Percentiles rank a stretch among this genome's conserved stretches.
These are phyloP conservation scores for Tephrocybe sp. DNA, from an alignment of 768 basidiomycete genomes.

Conservation along the genomic window DNA sequence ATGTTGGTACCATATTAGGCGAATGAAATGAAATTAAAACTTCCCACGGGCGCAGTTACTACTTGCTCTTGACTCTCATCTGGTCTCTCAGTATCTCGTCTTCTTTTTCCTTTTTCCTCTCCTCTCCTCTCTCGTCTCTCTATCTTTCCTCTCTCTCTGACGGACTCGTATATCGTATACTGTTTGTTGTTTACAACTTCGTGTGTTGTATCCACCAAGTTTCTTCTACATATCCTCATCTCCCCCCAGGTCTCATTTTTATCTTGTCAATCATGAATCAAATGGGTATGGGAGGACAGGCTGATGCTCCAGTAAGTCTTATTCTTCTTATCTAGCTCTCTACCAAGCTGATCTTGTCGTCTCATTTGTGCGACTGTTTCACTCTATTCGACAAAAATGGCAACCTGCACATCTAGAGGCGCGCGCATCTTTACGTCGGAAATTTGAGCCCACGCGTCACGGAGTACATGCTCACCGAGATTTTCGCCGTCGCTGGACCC, in stretches of 20 bases:
- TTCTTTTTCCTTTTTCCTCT: conserved; percentile 43
- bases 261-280: conserved; percentile 71
- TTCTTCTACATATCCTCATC: conserved; percentile 14
- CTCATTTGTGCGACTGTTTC: conserved; percentile 19
- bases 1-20: conserved; percentile 18
- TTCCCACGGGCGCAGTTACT: conserved; percentile 36
- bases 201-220: conserved; percentile 28
- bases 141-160: conserved; percentile 46
- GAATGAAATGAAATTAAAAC: conserved; percentile 27
- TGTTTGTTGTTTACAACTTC: conserved; percentile 52
- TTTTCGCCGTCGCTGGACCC: conserved; percentile 93
- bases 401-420: conserved; percentile 48
- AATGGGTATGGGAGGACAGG: conserved; percentile 66
- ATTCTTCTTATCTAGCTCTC: conserved; percentile 16
- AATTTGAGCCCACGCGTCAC: conserved; percentile 97
- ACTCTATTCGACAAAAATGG: conserved; percentile 22
- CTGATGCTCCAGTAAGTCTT: conserved; percentile 73
- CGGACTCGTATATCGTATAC: conserved; percentile 55
- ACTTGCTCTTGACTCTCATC: conserved; percentile 46
- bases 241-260: conserved; percentile 46
- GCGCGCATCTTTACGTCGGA: conserved; percentile 98
- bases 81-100: conserved; percentile 41
- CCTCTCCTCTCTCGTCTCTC: conserved; percentile 40
- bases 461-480: conserved; percentile 98
- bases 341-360: conserved; percentile 28